A percentile compares a stretch with the other conserved stretches of the same genome.
These are phyloP conservation scores for Diaporthe humulicola DNA, from an alignment of 2,329 filamentous ascomycete species.

Conservation along the genomic window DNA sequence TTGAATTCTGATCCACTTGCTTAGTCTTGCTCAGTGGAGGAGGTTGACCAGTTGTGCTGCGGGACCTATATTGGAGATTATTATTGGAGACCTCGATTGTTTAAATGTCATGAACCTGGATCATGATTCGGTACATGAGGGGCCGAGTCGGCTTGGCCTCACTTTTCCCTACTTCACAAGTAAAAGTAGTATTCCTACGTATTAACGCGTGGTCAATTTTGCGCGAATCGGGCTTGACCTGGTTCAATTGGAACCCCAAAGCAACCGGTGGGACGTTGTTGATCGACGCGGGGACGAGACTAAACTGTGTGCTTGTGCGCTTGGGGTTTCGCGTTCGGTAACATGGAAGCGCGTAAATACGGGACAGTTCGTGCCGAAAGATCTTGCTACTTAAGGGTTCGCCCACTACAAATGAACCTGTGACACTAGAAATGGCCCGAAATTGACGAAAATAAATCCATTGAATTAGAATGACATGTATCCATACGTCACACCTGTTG, in stretches of 20 bases:
- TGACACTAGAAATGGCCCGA: not conserved
- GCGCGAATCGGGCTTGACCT: not conserved
- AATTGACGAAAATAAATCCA: not conserved
- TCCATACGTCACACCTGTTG: not conserved
- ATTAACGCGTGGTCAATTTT: not conserved
- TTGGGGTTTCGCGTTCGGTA: not conserved
- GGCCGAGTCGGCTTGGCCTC: not conserved
- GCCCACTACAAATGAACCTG: not conserved
- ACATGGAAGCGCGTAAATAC: constrained; percentile 9
- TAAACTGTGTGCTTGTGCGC: not conserved
- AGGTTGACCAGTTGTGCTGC: not conserved
- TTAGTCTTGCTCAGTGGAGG: not conserved
- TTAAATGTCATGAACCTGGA: not conserved
- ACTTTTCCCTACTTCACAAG: not conserved
- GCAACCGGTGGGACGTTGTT: not conserved
- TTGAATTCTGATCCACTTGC: not conserved
- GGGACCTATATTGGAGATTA: not conserved
- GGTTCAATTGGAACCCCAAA: not conserved
- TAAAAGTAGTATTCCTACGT: not conserved
- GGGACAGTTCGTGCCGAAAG: constrained; percentile 16
- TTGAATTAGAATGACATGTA: not conserved
- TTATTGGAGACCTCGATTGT: not conserved
- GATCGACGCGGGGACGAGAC: not conserved
- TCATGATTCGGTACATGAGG: not conserved
- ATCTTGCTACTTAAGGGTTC: not conserved